Evolutionary conservation across 202 grass and related monocot species (phyloP), one percentile per base, ranked within the genome.

Genomic region (Zizania palustris): DNA sequence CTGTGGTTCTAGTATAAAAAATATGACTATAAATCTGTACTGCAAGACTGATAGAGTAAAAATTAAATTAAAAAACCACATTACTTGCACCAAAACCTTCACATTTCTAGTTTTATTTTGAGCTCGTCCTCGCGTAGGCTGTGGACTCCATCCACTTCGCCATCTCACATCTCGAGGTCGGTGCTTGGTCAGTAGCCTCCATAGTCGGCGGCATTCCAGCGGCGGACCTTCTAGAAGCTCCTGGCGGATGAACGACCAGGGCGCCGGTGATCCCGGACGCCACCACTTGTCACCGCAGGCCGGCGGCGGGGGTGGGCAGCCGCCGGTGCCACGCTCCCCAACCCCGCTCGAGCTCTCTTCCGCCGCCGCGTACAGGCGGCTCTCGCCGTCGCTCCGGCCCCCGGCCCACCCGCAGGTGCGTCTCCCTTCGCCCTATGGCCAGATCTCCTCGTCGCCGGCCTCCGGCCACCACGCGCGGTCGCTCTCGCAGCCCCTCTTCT

Each of bases 401-500:
- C 86, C 89, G 11, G 74, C 89, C 11, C 89, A 90, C 79, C 89
- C 92, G 43, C 80, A 88, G 77, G 63, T 34, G 33, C 73, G 78
- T 4, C 82, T 66, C 63, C 85, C 84, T 18, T 73, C 88, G 39
- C 78, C 85, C 11, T 87, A 93, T 69, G 60, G 42, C 36, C 89
- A 85, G 81, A 81, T 85, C 77, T 83, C 84, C 48, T 44, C 86
- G 16, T 0, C 9, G 71, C 7, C 44, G 71, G 16, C 7, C 7
- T 54, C 10, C 43, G 60, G 45, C 19, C 76, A 66, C 78, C 92
- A 96, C 81, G 77, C 92, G 60, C 86, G 84, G 48, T 96, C 92
- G 45, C 89, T 92, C 14, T 96, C 86, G 34, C 89, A 96, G 78
- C 89, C 89, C 14, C 67, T 88, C 51, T 89, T 92, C 83, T 96